phyloP scores from a whole-genome alignment of 768 basidiomycete species.

The Pleurotus giganteus region DNA sequence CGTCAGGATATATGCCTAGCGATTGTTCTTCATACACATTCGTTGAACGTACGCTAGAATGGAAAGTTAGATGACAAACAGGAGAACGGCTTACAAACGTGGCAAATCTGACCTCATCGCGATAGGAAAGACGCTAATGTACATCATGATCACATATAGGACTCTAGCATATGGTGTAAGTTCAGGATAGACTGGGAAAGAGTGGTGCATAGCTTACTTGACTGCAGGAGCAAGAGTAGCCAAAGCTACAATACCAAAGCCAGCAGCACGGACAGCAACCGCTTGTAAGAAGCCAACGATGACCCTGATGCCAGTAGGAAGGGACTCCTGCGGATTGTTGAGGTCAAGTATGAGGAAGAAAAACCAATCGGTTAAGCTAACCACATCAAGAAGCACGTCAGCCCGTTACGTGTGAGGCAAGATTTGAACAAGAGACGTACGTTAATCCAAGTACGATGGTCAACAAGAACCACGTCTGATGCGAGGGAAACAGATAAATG shows the following conservation, averaged over 20 bases:
- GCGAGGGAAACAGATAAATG: slow-evolving; percentile 86
- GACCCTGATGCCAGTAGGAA: slow-evolving; percentile 72
- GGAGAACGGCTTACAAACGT: background rate
- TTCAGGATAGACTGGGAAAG: background rate
- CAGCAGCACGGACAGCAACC: slow-evolving; percentile 79
- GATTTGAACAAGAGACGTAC: slow-evolving; percentile 40
- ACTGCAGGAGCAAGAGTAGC: slow-evolving; percentile 83
- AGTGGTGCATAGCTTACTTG: slow-evolving; percentile 51
- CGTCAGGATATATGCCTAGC: slow-evolving; percentile 70
- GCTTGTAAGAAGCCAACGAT: slow-evolving; percentile 78
- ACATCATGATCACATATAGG: slow-evolving; percentile 85
- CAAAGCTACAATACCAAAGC: slow-evolving; percentile 77
- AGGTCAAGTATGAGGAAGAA: slow-evolving; percentile 89
- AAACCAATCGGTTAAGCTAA: slow-evolving; percentile 81
- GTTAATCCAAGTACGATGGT: slow-evolving; percentile 65
- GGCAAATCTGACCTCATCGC: slow-evolving; percentile 61
- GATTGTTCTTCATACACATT: slow-evolving; percentile 95
- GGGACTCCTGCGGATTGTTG: slow-evolving; percentile 65
- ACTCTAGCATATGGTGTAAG: background rate
- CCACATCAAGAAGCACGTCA: background rate
- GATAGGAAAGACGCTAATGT: slow-evolving; percentile 78
- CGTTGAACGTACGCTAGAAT: slow-evolving; percentile 77
- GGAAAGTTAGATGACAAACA: background rate
- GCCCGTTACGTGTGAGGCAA: background rate
- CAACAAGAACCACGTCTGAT: slow-evolving; percentile 91